A percentile compares a stretch with the other conserved stretches of the same genome.
These are phyloP conservation scores for Eucalyptus shirleyi DNA, from an alignment of 345 rosid genomes.

Conservation along the genomic window DNA sequence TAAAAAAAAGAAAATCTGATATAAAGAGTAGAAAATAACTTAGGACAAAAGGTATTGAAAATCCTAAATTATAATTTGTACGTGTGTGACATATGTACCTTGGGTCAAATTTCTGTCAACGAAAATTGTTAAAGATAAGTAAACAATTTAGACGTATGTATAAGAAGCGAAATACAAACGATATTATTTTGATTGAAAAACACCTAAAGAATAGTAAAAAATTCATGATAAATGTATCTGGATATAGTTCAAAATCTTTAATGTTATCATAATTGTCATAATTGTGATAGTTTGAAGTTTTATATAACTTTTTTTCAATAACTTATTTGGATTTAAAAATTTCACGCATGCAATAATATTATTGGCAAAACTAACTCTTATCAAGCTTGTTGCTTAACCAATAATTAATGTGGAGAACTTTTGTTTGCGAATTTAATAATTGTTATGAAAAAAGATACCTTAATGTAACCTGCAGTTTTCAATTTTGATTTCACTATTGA, in stretches of 20 bases:
- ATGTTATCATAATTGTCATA: too few relatives aligned
- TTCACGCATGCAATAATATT: background rate
- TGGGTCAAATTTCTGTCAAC: background rate
- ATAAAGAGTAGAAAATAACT: background rate
- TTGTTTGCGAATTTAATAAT: background rate
- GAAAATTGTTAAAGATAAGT: too few relatives aligned
- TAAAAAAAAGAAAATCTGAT: background rate
- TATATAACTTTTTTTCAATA: too few relatives aligned
- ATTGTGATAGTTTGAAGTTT: too few relatives aligned
- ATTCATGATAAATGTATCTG: too few relatives aligned
- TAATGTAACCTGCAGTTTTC: background rate
- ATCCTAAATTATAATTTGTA: background rate
- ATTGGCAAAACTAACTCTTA: background rate
- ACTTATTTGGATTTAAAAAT: background rate
- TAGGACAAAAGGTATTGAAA: background rate
- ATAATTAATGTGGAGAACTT: background rate
- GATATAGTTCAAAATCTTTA: too few relatives aligned
- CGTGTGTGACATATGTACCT: too few relatives aligned
- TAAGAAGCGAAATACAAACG: fast-evolving
- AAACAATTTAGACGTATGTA: too few relatives aligned
- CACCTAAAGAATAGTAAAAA: too few relatives aligned
- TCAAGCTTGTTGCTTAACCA: background rate
- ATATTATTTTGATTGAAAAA: too few relatives aligned
- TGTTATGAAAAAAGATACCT: background rate
- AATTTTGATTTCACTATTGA: background rate